Percentiles rank a stretch among this genome's conserved stretches.
Conservation (phyloP, 768 basidiomycete species). For the Suillus tomentosus region DNA sequence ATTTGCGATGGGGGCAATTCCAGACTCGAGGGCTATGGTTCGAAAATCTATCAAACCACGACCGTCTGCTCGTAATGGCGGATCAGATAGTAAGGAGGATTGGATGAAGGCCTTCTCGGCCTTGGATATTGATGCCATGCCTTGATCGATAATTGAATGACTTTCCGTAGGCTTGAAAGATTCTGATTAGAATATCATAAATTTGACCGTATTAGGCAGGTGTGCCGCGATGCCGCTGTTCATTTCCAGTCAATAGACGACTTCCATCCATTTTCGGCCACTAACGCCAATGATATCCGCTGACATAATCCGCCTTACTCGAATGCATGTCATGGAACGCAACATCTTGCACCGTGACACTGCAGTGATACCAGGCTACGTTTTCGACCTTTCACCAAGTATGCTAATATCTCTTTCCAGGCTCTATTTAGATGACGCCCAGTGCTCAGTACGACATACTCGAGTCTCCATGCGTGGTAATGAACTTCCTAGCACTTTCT, state of each 20-base stretch:
- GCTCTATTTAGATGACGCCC: no score
- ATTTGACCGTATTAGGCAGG: neutral
- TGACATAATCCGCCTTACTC: neutral
- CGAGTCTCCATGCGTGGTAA: no score
- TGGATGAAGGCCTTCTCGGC: slow-evolving; percentile 80
- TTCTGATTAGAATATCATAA: neutral
- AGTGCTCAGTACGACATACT: no score
- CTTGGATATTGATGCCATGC: slow-evolving; percentile 56
- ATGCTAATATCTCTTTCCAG: no score
- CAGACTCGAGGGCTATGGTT: slow-evolving; percentile 71
- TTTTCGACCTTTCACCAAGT: no score
- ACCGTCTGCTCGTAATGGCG: slow-evolving; percentile 77
- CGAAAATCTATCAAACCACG: slow-evolving; percentile 69
- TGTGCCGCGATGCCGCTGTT: neutral
- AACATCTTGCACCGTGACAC: no score
- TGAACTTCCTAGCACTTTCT: no score
- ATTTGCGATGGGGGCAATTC: slow-evolving; percentile 78
- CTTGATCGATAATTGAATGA: neutral
- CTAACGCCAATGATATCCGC: neutral
- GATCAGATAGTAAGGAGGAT: slow-evolving; percentile 56
- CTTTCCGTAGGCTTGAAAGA: neutral
- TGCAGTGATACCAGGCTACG: no score
- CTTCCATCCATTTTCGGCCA: neutral
- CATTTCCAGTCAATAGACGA: neutral
- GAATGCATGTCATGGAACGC: no score